Evolutionary conservation across 176 grass and related monocot genomes (phyloP), one percentile per base, ranked within the genome.

Genomic region (Ananas comosus): DNA sequence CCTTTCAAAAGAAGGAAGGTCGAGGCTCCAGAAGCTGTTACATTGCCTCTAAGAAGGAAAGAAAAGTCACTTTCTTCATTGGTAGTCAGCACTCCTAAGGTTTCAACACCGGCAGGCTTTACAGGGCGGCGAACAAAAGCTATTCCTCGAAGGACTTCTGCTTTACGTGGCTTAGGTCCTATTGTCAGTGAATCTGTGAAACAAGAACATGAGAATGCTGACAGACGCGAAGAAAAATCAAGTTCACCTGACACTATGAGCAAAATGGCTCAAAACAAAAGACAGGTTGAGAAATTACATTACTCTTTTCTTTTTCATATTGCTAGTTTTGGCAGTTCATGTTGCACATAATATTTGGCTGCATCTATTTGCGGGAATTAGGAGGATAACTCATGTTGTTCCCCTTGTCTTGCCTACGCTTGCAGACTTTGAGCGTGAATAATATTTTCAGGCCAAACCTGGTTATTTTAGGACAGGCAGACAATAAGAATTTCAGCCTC

Each of bases 1-100:
- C 91, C 83, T 14, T 85, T 87, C 51, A 90, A 90, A 85, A 82
- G 91, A 77, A 90, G 82, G 74, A 88, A 92, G 80, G 77, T 88
- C 66, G 75, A 87, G 24, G 76, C 73, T 76, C 82, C 79, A 22
- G 87, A 96, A 80, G 53, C 74, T 76, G 54, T 69, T 85, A 71
- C 68, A 65, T 67, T 64, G 65, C 91, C 86, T 53, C 58, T 51
- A 77, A 84, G 72, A 90, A 76, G 80, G 66, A 87, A 85, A 78
- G 84, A 87, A 66, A 87, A 83, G 78, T 89, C 86, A 56, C 83
- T 89, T 56, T 90, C 87, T 79, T 90, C 91, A 53, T 71, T 87
- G 33, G 86, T 90, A 53, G 87, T 96, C 18, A 76, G 76, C 80
- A 82, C 83, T 77, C 79, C 86, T 74, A 80, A 27, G 80, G 54